Evolutionary conservation across 2,329 filamentous ascomycete genomes (phyloP), one percentile per base, ranked within the genome.

Genomic region (Coniosporium tulheliwenetii): DNA sequence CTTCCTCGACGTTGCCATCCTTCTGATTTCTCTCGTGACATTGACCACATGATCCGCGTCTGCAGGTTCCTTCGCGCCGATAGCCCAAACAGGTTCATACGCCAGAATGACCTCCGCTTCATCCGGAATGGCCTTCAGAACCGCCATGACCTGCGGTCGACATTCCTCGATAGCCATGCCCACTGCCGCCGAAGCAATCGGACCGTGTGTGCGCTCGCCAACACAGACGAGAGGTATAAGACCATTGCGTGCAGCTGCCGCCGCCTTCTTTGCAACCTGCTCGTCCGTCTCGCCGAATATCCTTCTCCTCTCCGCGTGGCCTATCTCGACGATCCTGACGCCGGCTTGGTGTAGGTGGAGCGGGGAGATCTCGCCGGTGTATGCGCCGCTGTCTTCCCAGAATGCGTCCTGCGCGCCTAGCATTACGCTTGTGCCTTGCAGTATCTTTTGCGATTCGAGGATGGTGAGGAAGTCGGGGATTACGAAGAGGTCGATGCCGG

Each of bases 71-170:
- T 71, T 65, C 8, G 83, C 78, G 0, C 85, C 85, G 58, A 91
- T 93, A 1, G 85, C 85, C 85, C 85, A 93, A 1, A 91, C 83
- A 7, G 85, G 85, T 64, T 93, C 85, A 54, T 93, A 93, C 1
- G 85, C 85, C 43, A 93, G 69, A 5, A 89, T 73, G 5, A 91
- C 70, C 38, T 85, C 79, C 0, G 76, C 73, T 12, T 75, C 66
- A 9, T 65, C 64, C 1, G 77, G 70, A 7, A 89, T 63, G 0
- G 67, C 71, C 1, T 63, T 62, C 39, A 91, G 55, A 2, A 84
- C 75, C 1, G 74, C 65, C 33, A 68, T 66, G 42, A 93, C 67
- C 58, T 89, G 82, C 4, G 63, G 60, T 31, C 63, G 65, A 50
- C 82, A 83, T 57, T 87, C 79, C 10, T 66, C 58, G 2, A 84